phyloP scores from a whole-genome alignment of 106 monocot species.

The Platanthera zijinensis region DNA sequence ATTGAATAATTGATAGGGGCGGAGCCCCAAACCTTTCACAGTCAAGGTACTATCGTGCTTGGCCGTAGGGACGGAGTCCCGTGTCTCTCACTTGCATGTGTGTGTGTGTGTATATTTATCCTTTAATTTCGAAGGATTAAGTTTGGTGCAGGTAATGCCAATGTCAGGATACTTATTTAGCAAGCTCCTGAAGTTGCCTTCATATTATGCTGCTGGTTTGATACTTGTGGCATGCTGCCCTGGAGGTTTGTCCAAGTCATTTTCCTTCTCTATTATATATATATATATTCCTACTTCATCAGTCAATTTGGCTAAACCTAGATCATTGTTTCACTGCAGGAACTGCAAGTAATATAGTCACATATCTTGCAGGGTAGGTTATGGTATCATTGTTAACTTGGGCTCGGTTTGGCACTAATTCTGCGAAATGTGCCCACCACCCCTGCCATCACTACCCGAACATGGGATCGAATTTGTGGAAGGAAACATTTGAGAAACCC shows the following conservation, averaged over 20 bases:
- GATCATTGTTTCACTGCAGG: constrained; percentile 35
- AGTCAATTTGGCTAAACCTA: neutral
- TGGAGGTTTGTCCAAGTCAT: constrained; percentile 45
- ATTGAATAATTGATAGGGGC: too few relatives aligned
- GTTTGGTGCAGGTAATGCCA: constrained; percentile 76
- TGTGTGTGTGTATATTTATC: neutral
- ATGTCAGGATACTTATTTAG: constrained; percentile 69
- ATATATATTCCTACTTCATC: neutral
- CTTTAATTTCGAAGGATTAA: neutral
- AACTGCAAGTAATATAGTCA: constrained; percentile 90
- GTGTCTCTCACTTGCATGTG: too few relatives aligned
- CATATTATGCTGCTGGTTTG: constrained; percentile 86
- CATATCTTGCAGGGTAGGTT: constrained; percentile 76
- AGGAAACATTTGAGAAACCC: too few relatives aligned
- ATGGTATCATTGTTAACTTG: neutral
- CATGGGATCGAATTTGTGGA: too few relatives aligned
- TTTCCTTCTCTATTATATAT: neutral
- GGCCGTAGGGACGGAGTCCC: too few relatives aligned
- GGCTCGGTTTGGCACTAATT: too few relatives aligned
- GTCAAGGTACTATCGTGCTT: too few relatives aligned
- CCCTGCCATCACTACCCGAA: too few relatives aligned
- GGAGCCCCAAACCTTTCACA: too few relatives aligned
- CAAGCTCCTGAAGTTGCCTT: constrained; percentile 71
- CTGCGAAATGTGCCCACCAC: too few relatives aligned
- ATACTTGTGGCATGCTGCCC: constrained; percentile 93